Evolutionary conservation across 202 grass and related monocot genomes (phyloP).

Genomic region (Bolboschoenoplectus hybrid): DNA sequence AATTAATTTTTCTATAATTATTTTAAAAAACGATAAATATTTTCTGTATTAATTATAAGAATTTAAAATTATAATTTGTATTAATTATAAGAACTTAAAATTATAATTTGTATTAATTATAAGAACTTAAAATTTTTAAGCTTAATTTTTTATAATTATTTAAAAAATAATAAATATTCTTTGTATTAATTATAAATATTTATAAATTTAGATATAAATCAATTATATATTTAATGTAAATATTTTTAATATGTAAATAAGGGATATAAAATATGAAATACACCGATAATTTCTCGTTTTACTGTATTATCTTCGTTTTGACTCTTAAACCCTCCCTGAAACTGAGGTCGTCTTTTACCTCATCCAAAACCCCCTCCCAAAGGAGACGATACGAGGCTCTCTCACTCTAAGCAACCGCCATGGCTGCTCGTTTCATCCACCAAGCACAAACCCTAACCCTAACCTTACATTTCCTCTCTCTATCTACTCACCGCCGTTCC

Average conservation of each 20-base stretch:
- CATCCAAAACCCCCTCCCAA: slow-evolving; percentile 7
- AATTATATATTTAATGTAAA: too few species aligned
- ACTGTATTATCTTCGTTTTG: neutral
- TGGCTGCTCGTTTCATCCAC: slow-evolving; percentile 14
- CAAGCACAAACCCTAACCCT: slow-evolving; percentile 21
- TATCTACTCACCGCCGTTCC: neutral
- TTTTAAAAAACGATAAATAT: too few species aligned
- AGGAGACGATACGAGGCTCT: neutral
- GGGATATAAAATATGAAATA: neutral
- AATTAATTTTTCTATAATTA: too few species aligned
- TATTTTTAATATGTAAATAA: neutral
- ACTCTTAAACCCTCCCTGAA: slow-evolving; percentile 1
- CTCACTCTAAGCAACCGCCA: neutral
- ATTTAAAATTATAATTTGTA: too few species aligned
- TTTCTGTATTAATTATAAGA: too few species aligned
- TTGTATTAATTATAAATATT: too few species aligned
- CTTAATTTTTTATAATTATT: too few species aligned
- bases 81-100: too few species aligned
- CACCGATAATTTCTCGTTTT: neutral
- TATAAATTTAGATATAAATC: too few species aligned
- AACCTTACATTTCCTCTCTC: neutral
- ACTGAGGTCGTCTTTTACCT: neutral
- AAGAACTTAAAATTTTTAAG: too few species aligned
- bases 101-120: too few species aligned
- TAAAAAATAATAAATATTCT: too few species aligned